Evolutionary conservation across 2,329 filamentous ascomycete genomes (phyloP).

Genomic region (Scedosporium minutisporum): DNA sequence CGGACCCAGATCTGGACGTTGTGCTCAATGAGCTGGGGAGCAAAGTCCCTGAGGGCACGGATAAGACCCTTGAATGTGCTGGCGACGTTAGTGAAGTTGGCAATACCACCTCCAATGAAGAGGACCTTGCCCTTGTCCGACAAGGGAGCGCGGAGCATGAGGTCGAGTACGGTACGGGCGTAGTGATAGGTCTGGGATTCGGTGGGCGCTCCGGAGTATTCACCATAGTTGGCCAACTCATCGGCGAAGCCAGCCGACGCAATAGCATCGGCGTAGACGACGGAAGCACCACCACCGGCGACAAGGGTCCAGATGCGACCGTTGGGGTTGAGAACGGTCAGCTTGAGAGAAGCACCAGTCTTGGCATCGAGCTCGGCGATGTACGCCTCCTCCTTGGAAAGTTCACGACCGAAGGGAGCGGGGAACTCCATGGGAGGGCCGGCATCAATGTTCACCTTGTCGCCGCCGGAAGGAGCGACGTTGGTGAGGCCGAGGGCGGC

Average conservation of each 20-base stretch:
- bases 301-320: conserved; percentile 98
- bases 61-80: conserved; percentile 99
- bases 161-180: conserved; percentile 88
- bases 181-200: conserved; percentile 99
- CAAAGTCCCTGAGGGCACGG: conserved; percentile 83
- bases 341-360: conserved; percentile 97
- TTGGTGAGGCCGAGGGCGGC: conserved; percentile 75
- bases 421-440: conserved; percentile 99
- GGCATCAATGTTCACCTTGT: conserved; percentile 86
- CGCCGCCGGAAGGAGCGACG: conserved; percentile 49
- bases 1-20: conserved; percentile 96
- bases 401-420: conserved; percentile 94
- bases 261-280: conserved; percentile 98
- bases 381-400: conserved; percentile 98
- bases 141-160: conserved; percentile 87
- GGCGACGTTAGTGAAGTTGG: conserved; percentile 99
- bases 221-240: conserved; percentile 98
- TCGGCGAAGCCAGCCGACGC: conserved; percentile 90
- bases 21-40: conserved; percentile 81
- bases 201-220: conserved; percentile 97
- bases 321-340: conserved; percentile 85
- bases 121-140: conserved; percentile 91
- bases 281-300: conserved; percentile 97
- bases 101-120: conserved; percentile 99
- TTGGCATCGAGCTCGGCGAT: conserved; percentile 98